Conservation (phyloP, 1,139 yeast species). For the Hansenula lynferdii region DNA sequence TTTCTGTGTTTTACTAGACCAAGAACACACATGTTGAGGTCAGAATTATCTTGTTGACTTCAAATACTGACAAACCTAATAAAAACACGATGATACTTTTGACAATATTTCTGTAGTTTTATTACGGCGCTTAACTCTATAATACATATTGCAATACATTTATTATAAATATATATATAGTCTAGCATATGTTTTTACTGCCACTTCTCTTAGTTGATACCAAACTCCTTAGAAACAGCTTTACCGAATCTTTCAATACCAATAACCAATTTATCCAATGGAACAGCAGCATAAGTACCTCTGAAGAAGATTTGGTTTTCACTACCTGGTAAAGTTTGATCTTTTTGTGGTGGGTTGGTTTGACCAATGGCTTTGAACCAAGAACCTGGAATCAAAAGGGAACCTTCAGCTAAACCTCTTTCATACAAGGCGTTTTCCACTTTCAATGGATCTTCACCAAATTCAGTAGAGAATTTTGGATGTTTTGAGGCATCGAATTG, state of each 20-base stretch:
- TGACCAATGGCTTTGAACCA: slow-evolving; percentile 61
- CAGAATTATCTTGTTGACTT: no score
- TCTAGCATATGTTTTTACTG: no score
- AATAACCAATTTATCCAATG: slow-evolving; percentile 45
- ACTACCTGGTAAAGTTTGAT: slow-evolving; percentile 28
- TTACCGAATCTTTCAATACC: slow-evolving; percentile 56
- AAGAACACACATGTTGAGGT: no score
- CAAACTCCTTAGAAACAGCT: slow-evolving; percentile 42
- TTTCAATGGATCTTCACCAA: slow-evolving; percentile 45
- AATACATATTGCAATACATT: no score
- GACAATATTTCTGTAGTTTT: no score
- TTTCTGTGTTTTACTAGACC: no score
- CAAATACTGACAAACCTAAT: no score
- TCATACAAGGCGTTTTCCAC: slow-evolving; percentile 67
- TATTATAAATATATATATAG: neutral
- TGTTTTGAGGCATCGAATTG: slow-evolving; percentile 73
- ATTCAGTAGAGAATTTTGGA: slow-evolving; percentile 58
- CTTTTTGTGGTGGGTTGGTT: slow-evolving; percentile 39
- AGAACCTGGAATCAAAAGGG: slow-evolving; percentile 82
- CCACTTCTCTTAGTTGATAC: slow-evolving; percentile 7
- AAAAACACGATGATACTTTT: neutral
- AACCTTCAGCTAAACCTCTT: slow-evolving; percentile 57
- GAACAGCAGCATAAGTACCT: slow-evolving; percentile 81
- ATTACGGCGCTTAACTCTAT: no score
- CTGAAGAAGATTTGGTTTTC: slow-evolving; percentile 63